Conservation (phyloP, 257 asterid genomes). For the Mentha longifolia region DNA sequence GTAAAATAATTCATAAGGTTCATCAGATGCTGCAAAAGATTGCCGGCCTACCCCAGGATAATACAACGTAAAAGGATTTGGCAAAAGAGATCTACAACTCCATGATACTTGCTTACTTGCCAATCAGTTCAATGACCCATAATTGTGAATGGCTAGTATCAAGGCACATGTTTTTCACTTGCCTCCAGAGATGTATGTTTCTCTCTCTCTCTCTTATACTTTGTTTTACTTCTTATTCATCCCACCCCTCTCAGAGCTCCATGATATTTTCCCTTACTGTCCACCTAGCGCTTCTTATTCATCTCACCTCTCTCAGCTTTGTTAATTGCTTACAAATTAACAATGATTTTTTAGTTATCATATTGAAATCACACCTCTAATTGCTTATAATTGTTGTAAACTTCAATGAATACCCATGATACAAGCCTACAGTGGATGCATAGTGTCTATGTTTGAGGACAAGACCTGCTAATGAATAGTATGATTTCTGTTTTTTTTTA, state of each 20-base stretch:
- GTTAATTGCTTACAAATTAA: background rate
- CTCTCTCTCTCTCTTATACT: background rate
- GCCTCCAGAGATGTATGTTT: background rate
- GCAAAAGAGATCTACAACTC: background rate
- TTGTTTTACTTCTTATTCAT: background rate
- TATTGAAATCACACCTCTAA: background rate
- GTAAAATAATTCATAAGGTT: slow-evolving; percentile 43
- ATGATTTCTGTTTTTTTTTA: background rate
- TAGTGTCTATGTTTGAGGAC: background rate
- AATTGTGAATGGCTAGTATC: background rate
- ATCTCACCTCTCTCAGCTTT: background rate
- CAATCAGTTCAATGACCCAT: background rate
- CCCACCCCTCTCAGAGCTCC: background rate
- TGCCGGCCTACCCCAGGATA: slow-evolving; percentile 50
- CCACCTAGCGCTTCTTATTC: background rate
- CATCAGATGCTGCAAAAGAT: slow-evolving; percentile 72
- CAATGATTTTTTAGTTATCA: background rate
- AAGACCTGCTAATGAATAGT: background rate
- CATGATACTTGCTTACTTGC: background rate
- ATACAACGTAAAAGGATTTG: background rate
- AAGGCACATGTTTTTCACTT: background rate
- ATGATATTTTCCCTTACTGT: background rate
- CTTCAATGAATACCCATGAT: background rate
- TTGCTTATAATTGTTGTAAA: background rate
- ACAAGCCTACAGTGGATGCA: background rate